Evolutionary conservation across 78 protist genomes (phyloP), one percentile per base, ranked within the genome.

Genomic region (Mantamonas sphyraenae): DNA sequence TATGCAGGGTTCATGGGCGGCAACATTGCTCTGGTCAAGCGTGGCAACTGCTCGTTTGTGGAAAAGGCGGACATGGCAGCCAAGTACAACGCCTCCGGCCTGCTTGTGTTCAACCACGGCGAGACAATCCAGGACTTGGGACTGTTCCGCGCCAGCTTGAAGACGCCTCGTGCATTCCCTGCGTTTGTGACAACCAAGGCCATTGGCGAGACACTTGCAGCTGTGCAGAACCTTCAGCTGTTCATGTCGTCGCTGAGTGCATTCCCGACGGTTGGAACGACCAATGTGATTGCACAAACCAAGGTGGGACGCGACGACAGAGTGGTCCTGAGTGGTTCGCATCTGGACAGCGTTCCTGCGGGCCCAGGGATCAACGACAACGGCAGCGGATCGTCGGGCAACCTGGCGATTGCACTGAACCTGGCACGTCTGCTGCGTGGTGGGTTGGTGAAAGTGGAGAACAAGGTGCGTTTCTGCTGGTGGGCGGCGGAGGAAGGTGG

Each of bases 351-450:
- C 39, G 71, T 65, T n/a, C 40, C 14, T 7, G 56, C 71, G 0
- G 71, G 62, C 16, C 71, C 71, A 26, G 71, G 71, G 26, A 43
- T 65, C 47, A 65, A 65, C 59, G 71, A 65, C 71, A 50, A 65
- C 59, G 71, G 71, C 71, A n/a, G 40, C 1, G 71, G 71, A 22
- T 26, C 65, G 5, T 30, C 65, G 14, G 19, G 8, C 16, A 60
- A 35, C 65, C 39, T 60, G 19, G 65, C 3, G 14, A 9, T 60
- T 3, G 65, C 65, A 19, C 16, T 9, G 35, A 19, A 8, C 22
- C 7, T 60, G 17, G 3, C 35, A 30, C 34, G 45, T 3, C 26
- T 7, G 65, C 19, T 3, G 26, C 12, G 5, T 14, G 40, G 14
- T 28, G n/a, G n/a, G n/a, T n/a, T n/a, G n/a, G n/a, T n/a, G n/a